A percentile compares a stretch with the other conserved stretches of the same genome.
phyloP scores from a whole-genome alignment of 257 asterid species.

The Fraxinus pennsylvanica region DNA sequence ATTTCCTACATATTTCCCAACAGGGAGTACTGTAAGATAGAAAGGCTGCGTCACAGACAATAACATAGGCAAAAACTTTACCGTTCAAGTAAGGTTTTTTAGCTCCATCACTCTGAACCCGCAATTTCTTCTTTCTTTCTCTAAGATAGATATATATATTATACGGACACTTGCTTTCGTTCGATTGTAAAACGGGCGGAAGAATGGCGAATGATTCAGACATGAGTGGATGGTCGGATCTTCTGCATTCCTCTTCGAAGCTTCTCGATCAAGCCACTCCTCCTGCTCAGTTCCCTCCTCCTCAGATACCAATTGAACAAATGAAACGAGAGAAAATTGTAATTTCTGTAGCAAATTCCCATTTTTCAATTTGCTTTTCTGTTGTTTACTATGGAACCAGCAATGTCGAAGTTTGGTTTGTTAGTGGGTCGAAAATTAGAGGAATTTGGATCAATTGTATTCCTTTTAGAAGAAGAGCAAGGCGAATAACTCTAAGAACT shows the following conservation, averaged over 20 bases:
- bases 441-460: conserved; percentile 21
- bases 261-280: conserved; percentile 99
- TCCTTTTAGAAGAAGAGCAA: conserved; percentile 85
- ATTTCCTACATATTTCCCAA: too few relatives aligned
- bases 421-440: conserved; percentile 30
- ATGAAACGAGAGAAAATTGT: not conserved
- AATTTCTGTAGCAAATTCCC: not conserved
- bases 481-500: conserved; percentile 74
- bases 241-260: conserved; percentile 93
- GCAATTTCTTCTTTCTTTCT: not conserved
- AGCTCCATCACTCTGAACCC: conserved; percentile 32
- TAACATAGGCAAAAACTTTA: conserved; percentile 30
- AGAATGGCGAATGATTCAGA: conserved; percentile 77
- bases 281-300: conserved; percentile 93
- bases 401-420: not conserved
- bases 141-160: not conserved
- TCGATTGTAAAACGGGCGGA: conserved; percentile 13
- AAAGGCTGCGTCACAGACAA: conserved; percentile 15
- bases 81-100: conserved; percentile 52
- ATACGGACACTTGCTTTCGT: conserved; percentile 1
- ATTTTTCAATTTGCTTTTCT: not conserved
- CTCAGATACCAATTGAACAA: conserved; percentile 53
- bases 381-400: not conserved
- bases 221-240: conserved; percentile 90
- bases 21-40: not conserved